Evolutionary conservation across 768 basidiomycete species (phyloP).

Genomic region (Russula virescens): DNA sequence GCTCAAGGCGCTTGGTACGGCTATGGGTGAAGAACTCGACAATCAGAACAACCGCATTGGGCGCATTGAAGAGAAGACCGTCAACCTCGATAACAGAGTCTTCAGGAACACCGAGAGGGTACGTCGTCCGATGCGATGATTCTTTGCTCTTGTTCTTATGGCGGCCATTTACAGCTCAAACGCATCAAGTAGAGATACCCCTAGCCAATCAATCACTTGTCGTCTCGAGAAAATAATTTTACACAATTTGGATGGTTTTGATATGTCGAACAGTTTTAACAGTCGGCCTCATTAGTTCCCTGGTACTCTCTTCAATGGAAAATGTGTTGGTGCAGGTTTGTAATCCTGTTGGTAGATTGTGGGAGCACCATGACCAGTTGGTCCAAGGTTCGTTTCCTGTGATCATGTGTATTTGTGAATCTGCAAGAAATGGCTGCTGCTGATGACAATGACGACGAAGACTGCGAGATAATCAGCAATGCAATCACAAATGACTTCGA

Average conservation of each 20-base stretch:
- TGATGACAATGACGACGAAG: too few species aligned
- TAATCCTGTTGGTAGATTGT: not conserved
- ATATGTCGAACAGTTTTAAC: not conserved
- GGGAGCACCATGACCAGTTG: not conserved
- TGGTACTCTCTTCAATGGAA: not conserved
- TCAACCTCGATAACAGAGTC: conserved; percentile 65
- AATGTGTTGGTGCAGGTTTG: not conserved
- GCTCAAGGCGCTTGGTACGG: conserved; percentile 69
- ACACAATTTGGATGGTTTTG: not conserved
- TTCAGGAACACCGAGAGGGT: conserved; percentile 81
- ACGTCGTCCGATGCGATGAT: conserved; percentile 22
- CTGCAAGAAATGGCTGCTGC: too few species aligned
- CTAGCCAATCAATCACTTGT: not conserved
- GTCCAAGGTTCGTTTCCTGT: too few species aligned
- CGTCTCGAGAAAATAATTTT: not conserved
- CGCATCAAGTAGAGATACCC: conserved; percentile 32
- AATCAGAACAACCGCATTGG: conserved; percentile 78
- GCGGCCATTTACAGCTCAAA: conserved; percentile 31
- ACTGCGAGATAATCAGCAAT: too few species aligned
- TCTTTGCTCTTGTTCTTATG: conserved; percentile 1
- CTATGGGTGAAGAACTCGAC: conserved; percentile 87
- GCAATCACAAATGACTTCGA: too few species aligned
- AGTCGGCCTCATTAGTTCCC: not conserved
- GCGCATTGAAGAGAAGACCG: conserved; percentile 73
- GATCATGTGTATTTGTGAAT: too few species aligned